Evolutionary conservation across 164 flowering plant species (phyloP).

Genomic region (Magnolia changhungtana): DNA sequence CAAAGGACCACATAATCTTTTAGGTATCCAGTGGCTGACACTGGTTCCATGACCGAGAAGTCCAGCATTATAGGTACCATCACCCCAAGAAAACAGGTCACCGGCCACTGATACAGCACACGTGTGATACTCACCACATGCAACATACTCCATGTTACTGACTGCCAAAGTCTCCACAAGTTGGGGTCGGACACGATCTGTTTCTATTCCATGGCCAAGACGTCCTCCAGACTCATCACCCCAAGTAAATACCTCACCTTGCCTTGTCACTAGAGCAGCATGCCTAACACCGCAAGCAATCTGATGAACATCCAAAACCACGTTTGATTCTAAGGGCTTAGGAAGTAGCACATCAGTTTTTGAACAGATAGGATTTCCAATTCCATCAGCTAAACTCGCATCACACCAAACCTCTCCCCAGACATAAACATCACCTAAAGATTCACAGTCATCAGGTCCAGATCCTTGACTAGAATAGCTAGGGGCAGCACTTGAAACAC

Average conservation of each 20-base stretch:
- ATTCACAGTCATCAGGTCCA: conserved; percentile 91
- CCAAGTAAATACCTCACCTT: conserved; percentile 94
- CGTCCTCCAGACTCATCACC: conserved; percentile 92
- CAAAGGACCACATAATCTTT: conserved; percentile 61
- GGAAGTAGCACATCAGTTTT: conserved; percentile 71
- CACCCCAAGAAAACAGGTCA: conserved; percentile 88
- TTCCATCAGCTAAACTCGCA: conserved; percentile 39
- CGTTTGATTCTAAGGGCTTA: conserved; percentile 66
- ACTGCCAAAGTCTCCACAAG: conserved; percentile 67
- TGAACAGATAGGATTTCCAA: conserved; percentile 24
- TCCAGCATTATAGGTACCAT: conserved; percentile 66
- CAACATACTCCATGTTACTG: conserved; percentile 56
- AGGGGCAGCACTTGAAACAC: conserved; percentile 79
- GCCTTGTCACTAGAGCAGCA: conserved; percentile 80
- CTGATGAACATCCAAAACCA: conserved; percentile 83
- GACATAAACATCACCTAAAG: conserved; percentile 88
- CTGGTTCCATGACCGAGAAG: conserved; percentile 74
- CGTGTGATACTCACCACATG: conserved; percentile 87
- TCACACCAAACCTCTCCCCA: conserved; percentile 92
- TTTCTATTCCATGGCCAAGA: conserved; percentile 78
- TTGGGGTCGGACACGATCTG: conserved; percentile 53
- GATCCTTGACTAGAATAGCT: conserved; percentile 87
- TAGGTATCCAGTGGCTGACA: conserved; percentile 83
- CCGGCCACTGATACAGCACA: conserved; percentile 72
- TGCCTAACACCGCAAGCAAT: conserved; percentile 83